phyloP scores from a whole-genome alignment of 2,329 filamentous ascomycete genomes.

The Diaporthe velutina region DNA sequence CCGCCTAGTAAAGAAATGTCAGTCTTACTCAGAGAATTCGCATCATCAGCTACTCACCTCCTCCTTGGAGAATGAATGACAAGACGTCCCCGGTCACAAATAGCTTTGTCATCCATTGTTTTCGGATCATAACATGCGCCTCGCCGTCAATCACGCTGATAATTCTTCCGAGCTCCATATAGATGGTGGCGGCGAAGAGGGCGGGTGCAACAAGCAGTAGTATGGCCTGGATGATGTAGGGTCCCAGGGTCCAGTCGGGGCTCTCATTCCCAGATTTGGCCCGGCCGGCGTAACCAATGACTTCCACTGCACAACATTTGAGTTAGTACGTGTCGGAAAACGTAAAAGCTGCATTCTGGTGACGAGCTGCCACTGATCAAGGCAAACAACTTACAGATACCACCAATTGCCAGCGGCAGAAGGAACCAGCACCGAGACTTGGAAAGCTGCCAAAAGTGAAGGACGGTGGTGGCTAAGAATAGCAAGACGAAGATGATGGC shows the following conservation, averaged over 20 bases:
- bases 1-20: background rate
- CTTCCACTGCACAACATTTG: background rate
- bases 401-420: constrained; percentile 64
- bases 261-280: constrained; percentile 14
- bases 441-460: constrained; percentile 55
- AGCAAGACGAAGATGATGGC: constrained; percentile 56
- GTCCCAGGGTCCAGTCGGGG: constrained; percentile 20
- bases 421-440: constrained; percentile 62
- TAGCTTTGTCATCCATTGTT: constrained; percentile 30
- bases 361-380: too few species aligned
- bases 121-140: constrained; percentile 7
- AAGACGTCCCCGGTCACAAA: constrained; percentile 30
- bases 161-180: constrained; percentile 33
- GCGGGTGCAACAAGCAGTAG: constrained; percentile 33
- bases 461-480: constrained; percentile 52
- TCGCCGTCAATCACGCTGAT: constrained; percentile 25
- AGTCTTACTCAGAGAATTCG: background rate
- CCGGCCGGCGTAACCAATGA: constrained; percentile 26
- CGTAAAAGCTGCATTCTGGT: too few species aligned
- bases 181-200: constrained; percentile 32
- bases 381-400: constrained; percentile 55
- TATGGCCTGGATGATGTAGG: constrained; percentile 30
- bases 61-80: constrained; percentile 28
- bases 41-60: background rate
- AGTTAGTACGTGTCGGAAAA: background rate